phyloP scores from a whole-genome alignment of 2,329 filamentous ascomycete genomes.

The Xylariaceae sp. region DNA sequence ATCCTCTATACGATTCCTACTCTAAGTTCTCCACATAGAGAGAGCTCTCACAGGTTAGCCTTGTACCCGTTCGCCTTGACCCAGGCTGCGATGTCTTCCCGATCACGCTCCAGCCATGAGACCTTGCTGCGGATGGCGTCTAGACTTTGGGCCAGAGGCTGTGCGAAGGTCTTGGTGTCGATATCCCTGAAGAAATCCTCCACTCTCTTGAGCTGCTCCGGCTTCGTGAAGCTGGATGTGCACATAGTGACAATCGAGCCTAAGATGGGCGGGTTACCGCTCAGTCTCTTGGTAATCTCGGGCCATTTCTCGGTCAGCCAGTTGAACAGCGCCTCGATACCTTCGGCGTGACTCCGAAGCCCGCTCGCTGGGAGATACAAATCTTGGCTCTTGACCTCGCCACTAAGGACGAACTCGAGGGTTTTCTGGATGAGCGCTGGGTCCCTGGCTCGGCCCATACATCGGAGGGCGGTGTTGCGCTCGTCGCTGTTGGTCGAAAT shows the following conservation, averaged over 20 bases:
- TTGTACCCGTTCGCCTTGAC: slow-evolving; percentile 66
- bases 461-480: slow-evolving; percentile 86
- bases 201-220: slow-evolving; percentile 74
- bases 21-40: not conserved
- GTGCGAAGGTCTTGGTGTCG: slow-evolving; percentile 84
- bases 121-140: slow-evolving; percentile 85
- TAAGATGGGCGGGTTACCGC: slow-evolving; percentile 84
- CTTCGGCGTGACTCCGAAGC: slow-evolving; percentile 74
- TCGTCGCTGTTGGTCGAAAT: slow-evolving; percentile 79
- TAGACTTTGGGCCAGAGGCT: slow-evolving; percentile 84
- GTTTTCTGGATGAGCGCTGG: slow-evolving; percentile 82
- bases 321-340: slow-evolving; percentile 76
- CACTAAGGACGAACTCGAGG: slow-evolving; percentile 72
- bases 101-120: slow-evolving; percentile 77
- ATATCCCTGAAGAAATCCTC: slow-evolving; percentile 79
- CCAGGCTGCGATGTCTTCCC: slow-evolving; percentile 68
- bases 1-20: not conserved
- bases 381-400: slow-evolving; percentile 91
- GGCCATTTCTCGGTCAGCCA: slow-evolving; percentile 93
- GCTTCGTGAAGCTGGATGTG: slow-evolving; percentile 77
- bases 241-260: slow-evolving; percentile 82
- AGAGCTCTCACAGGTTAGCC: slow-evolving; percentile 21
- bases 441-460: slow-evolving; percentile 76
- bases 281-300: slow-evolving; percentile 76
- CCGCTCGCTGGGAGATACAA: slow-evolving; percentile 86